Base-by-base conservation (phyloP, 768 basidiomycete species). In the Nidula microcarpa region DNA sequence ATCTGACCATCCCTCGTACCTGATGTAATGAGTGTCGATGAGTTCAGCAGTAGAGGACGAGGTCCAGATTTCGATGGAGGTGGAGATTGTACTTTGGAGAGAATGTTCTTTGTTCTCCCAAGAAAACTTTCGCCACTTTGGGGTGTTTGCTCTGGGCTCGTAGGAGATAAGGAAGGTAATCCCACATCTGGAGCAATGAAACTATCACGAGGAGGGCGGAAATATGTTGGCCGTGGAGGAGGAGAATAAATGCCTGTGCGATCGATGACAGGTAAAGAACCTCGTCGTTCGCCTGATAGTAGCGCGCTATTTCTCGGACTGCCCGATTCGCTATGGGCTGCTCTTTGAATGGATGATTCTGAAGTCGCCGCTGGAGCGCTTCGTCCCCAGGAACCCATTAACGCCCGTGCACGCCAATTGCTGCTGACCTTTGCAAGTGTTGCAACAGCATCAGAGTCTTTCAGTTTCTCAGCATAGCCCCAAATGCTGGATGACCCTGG, bases 401-500 rank as follows among this genome's bases (percentile, higher is more conserved):
- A 60, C 13, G 85, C 83, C 57, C 76, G 85, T 16, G 87, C 87
- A 16, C 81, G 79, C 85, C 85, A 88, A 56, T 91, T 91, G 23
- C 79, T 86, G 66, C 88, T 84, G 51, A 79, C 83, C 68, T 89
- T 92, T 2, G 90, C 74, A 13, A 91, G 67, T 1, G 80, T 75
- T 10, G 90, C 89, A 36, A 83, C 74, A 1, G 88, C 71, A 60
- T 91, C 87, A 2, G 88, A 89, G 50, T 88, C 84, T 62, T 80
- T 85, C 11, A 91, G 61, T 61, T 84, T 89, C 58, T 82, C 87
- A 0, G 90, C 86, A 61, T 91, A 91, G 35, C 68, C 65, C 88
- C 87, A 89, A 4, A 89, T 55, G 53, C 70, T 74, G 10, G 76
- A 68, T 32, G 66, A 59, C 16, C 57, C 59, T 46, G 63, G 68